phyloP scores from a whole-genome alignment of 805 yeast species.

The Ogataea saltuana region DNA sequence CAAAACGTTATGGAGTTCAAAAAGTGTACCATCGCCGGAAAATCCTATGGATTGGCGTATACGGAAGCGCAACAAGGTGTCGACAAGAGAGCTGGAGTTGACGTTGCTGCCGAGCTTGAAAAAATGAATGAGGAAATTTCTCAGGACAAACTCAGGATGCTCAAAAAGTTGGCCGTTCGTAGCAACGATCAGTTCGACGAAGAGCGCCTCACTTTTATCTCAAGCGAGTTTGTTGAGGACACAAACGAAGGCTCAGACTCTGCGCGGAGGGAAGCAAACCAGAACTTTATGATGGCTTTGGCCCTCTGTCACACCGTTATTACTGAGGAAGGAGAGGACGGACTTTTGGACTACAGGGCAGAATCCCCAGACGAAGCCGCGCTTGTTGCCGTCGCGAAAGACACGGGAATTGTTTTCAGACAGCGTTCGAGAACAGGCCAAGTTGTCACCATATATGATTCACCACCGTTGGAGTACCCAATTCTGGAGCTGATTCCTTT shows the following conservation, averaged over 20 bases:
- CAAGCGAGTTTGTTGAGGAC: slow-evolving; percentile 59
- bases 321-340: slow-evolving; percentile 50
- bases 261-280: slow-evolving; percentile 49
- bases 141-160: slow-evolving; percentile 49
- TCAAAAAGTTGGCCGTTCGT: slow-evolving; percentile 38
- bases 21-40: slow-evolving; percentile 70
- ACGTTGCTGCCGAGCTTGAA: slow-evolving; percentile 50
- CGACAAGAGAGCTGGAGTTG: slow-evolving; percentile 63
- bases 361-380: slow-evolving; percentile 87
- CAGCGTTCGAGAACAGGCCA: slow-evolving; percentile 54
- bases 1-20: slow-evolving; percentile 83
- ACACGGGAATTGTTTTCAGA: slow-evolving; percentile 63
- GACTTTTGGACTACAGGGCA: slow-evolving; percentile 59
- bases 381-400: slow-evolving; percentile 73
- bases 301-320: slow-evolving; percentile 78
- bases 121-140: slow-evolving; percentile 43
- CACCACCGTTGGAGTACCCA: slow-evolving; percentile 45
- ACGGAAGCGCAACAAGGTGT: slow-evolving; percentile 78
- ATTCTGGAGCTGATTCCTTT: slow-evolving; percentile 61
- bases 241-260: slow-evolving; percentile 36
- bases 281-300: slow-evolving; percentile 60
- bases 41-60: slow-evolving; percentile 70
- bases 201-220: slow-evolving; percentile 59
- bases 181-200: slow-evolving; percentile 53
- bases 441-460: slow-evolving; percentile 44